These are phyloP conservation scores for Acacia confusa DNA, from an alignment of 306 rosid species.

Conservation along the genomic window DNA sequence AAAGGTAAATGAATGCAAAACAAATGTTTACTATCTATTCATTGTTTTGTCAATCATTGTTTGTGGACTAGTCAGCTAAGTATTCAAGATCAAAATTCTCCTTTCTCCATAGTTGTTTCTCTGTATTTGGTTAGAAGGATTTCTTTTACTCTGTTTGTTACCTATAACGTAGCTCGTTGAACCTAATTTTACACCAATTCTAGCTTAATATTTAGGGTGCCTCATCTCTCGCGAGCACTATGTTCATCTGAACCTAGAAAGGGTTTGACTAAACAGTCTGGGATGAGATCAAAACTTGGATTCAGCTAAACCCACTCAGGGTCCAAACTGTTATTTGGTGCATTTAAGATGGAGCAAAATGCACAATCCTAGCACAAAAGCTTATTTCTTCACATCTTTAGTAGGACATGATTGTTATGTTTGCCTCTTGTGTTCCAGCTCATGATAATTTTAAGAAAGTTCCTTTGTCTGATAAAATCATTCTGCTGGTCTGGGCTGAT, in stretches of 20 bases:
- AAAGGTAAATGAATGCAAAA: conserved; percentile 59
- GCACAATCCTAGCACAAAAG: background rate
- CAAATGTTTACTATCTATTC: background rate
- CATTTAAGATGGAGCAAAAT: background rate
- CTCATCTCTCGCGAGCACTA: background rate
- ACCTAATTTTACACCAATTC: background rate
- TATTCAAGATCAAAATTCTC: conserved; percentile 6
- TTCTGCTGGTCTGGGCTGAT: background rate
- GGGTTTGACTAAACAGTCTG: background rate
- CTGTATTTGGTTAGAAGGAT: background rate
- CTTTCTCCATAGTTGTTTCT: conserved; percentile 1
- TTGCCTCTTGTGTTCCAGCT: background rate
- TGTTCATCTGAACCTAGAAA: background rate
- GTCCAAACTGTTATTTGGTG: background rate
- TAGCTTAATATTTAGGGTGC: background rate
- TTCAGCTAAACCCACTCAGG: background rate
- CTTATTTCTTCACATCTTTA: background rate
- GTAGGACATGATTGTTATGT: background rate
- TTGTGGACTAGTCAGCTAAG: conserved; percentile 19
- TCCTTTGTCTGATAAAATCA: background rate
- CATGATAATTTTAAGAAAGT: background rate
- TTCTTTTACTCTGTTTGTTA: background rate
- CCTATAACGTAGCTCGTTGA: conserved; percentile 8
- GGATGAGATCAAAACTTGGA: background rate
- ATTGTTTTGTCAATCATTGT: background rate